phyloP scores from a whole-genome alignment of 2,329 filamentous ascomycete species.

The Pseudogymnoascus sp. region DNA sequence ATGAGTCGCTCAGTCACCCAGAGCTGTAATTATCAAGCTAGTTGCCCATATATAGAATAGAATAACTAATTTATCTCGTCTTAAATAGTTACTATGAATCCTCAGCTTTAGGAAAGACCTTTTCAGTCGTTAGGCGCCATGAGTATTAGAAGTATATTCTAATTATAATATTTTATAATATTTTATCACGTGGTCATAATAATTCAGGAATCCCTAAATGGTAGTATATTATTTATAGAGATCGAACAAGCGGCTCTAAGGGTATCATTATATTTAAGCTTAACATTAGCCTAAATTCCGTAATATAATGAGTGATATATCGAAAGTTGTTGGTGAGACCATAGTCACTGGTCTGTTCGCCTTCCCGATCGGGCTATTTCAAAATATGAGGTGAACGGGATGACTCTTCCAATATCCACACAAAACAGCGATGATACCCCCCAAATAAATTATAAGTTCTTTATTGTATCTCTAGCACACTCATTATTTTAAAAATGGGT shows the following conservation, averaged over 20 bases:
- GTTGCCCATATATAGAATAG: neutral
- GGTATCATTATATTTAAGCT: neutral
- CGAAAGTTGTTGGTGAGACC: neutral
- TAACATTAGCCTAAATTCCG: neutral
- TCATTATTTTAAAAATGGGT: neutral
- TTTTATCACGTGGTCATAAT: neutral
- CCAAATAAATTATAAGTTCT: neutral
- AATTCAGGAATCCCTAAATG: neutral
- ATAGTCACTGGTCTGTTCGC: neutral
- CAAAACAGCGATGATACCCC: neutral
- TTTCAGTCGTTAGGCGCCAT: neutral
- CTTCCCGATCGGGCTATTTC: neutral
- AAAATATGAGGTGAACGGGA: neutral
- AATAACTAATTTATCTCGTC: neutral
- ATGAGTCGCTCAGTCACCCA: neutral
- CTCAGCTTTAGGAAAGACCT: neutral
- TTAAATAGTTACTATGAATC: neutral
- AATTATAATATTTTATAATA: neutral
- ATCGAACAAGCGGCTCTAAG: neutral
- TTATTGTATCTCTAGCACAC: neutral
- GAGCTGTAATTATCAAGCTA: neutral
- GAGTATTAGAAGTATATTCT: neutral
- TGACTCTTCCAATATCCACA: neutral
- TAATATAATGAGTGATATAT: neutral
- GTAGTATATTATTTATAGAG: neutral